Conservation (phyloP, 2,329 filamentous ascomycete species). For the Beauveria pseudobassiana region DNA sequence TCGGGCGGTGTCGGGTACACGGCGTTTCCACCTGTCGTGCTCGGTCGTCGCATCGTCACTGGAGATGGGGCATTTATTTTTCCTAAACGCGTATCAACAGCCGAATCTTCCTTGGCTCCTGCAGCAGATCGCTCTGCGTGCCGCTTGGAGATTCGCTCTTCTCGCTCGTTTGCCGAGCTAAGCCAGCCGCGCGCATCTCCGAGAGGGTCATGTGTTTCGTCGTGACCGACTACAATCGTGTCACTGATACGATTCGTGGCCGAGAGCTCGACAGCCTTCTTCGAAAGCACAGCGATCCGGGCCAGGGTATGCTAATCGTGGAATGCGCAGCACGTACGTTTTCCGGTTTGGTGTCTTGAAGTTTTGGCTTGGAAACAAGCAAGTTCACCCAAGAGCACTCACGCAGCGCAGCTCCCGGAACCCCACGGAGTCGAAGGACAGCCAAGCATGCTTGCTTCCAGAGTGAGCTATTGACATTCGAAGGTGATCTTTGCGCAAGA, state of each 20-base stretch:
- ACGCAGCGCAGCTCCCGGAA: constrained; percentile 35
- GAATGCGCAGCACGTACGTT: constrained; percentile 30
- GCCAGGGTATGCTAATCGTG: constrained; percentile 43
- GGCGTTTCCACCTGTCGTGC: constrained; percentile 39
- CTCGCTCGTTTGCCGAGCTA: constrained; percentile 34
- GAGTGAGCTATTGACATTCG: constrained; percentile 32
- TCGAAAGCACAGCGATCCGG: constrained; percentile 45
- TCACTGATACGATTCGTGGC: constrained; percentile 33
- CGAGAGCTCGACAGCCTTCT: constrained; percentile 34
- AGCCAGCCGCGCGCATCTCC: constrained; percentile 43
- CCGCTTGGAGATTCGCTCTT: constrained; percentile 39
- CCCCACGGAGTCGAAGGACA: constrained; percentile 42
- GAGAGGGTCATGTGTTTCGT: constrained; percentile 42
- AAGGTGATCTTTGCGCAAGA: constrained; percentile 32
- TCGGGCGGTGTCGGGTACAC: constrained; percentile 70
- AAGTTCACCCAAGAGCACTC: constrained; percentile 45
- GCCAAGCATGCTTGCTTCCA: constrained; percentile 46
- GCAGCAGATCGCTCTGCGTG: constrained; percentile 42
- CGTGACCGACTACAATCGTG: constrained; percentile 27
- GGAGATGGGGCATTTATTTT: constrained; percentile 45
- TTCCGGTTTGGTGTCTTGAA: constrained; percentile 34
- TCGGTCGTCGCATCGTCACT: constrained; percentile 41
- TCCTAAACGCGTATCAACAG: constrained; percentile 34
- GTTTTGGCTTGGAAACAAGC: constrained; percentile 38
- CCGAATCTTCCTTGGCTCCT: constrained; percentile 34